These are phyloP conservation scores for Rhytidiadelphus loreus DNA, from an alignment of 225 moss, liverwort and hornwort species.

Conservation along the genomic window DNA sequence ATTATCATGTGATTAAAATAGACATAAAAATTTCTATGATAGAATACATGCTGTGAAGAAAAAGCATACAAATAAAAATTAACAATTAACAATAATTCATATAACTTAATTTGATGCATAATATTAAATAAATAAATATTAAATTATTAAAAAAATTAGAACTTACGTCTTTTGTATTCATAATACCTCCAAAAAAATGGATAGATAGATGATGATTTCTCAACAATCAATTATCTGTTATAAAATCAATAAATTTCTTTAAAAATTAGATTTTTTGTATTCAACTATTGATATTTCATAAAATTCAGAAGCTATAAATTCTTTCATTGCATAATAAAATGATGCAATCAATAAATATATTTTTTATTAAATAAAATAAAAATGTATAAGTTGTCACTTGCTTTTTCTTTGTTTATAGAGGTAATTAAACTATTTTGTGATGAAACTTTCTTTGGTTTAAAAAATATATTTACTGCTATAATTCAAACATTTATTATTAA, in stretches of 20 bases:
- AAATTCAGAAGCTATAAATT: too few relatives aligned
- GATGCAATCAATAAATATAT: rapidly evolving
- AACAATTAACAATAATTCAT: too few relatives aligned
- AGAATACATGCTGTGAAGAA: too few relatives aligned
- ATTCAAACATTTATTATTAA: background rate
- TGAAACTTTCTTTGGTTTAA: background rate
- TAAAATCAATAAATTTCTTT: background rate
- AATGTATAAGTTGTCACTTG: background rate
- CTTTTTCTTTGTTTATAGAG: rapidly evolving
- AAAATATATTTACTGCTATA: background rate
- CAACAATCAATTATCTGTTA: background rate
- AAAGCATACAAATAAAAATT: background rate
- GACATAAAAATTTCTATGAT: background rate
- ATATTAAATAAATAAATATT: background rate
- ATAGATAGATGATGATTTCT: background rate
- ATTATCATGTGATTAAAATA: background rate
- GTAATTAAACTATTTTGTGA: background rate
- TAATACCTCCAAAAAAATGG: background rate
- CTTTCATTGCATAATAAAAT: too few relatives aligned
- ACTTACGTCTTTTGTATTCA: background rate
- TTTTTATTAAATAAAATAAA: too few relatives aligned
- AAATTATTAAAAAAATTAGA: background rate
- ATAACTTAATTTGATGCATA: background rate
- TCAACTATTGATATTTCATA: too few relatives aligned
- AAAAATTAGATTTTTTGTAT: background rate